These are phyloP conservation scores for Symbiodinium natans DNA, from an alignment of 73 alveolate species.

Conservation along the genomic window DNA sequence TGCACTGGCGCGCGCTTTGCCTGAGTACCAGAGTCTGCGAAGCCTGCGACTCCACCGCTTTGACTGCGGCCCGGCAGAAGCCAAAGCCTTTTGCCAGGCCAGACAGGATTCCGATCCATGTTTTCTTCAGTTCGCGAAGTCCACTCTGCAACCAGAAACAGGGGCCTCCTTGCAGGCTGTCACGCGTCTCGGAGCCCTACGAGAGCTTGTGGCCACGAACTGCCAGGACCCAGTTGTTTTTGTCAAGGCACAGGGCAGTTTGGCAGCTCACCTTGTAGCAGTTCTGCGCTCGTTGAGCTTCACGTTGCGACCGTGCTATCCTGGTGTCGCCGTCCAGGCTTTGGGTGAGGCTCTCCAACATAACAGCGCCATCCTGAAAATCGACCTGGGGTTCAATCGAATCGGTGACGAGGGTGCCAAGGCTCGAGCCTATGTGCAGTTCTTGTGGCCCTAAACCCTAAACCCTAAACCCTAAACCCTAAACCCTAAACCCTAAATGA, in stretches of 20 bases:
- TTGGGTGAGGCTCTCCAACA: not conserved
- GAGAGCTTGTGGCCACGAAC: not conserved
- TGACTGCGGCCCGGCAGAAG: constrained; percentile 11
- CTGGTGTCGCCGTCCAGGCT: not conserved
- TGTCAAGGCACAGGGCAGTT: too few species aligned
- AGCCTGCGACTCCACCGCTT: not conserved
- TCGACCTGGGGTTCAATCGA: not conserved
- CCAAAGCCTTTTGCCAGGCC: not conserved
- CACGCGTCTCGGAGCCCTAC: too few species aligned
- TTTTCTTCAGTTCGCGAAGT: not conserved
- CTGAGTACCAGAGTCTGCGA: not conserved
- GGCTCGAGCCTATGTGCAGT: not conserved
- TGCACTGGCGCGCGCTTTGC: not conserved
- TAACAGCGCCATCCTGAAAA: not conserved
- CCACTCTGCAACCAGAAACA: not conserved
- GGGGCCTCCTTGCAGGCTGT: not conserved
- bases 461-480: too few species aligned
- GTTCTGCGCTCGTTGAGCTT: too few species aligned
- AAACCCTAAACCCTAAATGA: too few species aligned
- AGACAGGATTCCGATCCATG: too few species aligned
- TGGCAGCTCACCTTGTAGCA: too few species aligned
- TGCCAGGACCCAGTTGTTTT: too few species aligned
- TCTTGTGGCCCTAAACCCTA: too few species aligned
- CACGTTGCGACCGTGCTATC: not conserved
- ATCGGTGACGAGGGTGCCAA: not conserved